Evolutionary conservation across 352 stramenopile genomes (phyloP).

Genomic region (Achlya hypogyna): DNA sequence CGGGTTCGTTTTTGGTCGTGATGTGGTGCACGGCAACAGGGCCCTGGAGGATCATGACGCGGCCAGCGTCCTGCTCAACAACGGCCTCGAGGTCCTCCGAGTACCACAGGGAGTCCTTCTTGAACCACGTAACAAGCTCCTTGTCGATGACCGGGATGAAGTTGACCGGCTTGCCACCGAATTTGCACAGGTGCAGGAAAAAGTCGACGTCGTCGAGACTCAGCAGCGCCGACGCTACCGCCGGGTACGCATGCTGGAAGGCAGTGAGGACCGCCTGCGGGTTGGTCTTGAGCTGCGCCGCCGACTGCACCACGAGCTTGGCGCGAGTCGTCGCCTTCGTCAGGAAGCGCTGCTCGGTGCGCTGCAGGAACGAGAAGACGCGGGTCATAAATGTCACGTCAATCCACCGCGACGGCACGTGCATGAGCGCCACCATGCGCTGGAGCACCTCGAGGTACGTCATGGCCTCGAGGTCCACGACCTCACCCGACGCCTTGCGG

Average conservation of each 20-base stretch:
- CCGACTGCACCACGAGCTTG: slow-evolving; percentile 33
- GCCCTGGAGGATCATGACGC: slow-evolving; percentile 77
- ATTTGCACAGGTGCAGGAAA: slow-evolving; percentile 75
- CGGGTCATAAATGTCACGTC: slow-evolving; percentile 59
- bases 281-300: slow-evolving; percentile 21
- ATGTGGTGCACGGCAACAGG: slow-evolving; percentile 75
- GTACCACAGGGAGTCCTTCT: slow-evolving; percentile 88
- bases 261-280: slow-evolving; percentile 32
- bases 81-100: slow-evolving; percentile 81
- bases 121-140: slow-evolving; percentile 81
- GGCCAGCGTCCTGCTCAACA: slow-evolving; percentile 59
- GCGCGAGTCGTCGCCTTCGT: slow-evolving; percentile 31
- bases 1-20: slow-evolving; percentile 60
- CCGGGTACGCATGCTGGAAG: slow-evolving; percentile 52
- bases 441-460: slow-evolving; percentile 71
- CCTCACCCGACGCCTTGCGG: slow-evolving; percentile 37
- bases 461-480: slow-evolving; percentile 73
- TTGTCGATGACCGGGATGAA: slow-evolving; percentile 78
- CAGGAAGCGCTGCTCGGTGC: slow-evolving; percentile 56
- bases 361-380: slow-evolving; percentile 61
- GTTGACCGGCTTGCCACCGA: slow-evolving; percentile 78
- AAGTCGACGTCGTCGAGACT: slow-evolving; percentile 69
- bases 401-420: slow-evolving; percentile 63
- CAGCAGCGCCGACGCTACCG: slow-evolving; percentile 41
- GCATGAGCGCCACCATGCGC: slow-evolving; percentile 75